Percentiles rank a stretch among this genome's conserved stretches.
Evolutionary conservation across 768 basidiomycete genomes (phyloP).

Genomic region (Mycena rosella): DNA sequence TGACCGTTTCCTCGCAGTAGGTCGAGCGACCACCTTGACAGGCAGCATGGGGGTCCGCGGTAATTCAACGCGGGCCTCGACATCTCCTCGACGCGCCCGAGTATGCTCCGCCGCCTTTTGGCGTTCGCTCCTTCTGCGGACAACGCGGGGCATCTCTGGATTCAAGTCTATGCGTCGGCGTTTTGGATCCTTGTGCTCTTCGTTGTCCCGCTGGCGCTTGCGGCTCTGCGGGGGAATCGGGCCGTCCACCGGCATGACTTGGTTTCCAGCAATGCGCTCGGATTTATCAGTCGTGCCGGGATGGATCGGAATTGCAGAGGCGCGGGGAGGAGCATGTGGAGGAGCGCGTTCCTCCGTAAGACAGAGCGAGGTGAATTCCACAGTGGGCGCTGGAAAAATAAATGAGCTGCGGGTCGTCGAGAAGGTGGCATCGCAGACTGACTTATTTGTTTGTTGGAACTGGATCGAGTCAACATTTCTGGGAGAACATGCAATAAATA

Average conservation of each 20-base stretch:
- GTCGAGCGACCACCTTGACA: not conserved
- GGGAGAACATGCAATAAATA: not conserved
- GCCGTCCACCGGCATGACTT: no score
- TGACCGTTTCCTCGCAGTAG: not conserved
- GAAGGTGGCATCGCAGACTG: not conserved
- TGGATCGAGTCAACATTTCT: not conserved
- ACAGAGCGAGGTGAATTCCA: slow-evolving; percentile 14
- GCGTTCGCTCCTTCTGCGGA: not conserved
- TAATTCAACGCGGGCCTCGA: not conserved
- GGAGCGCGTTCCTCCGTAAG: not conserved
- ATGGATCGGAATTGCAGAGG: not conserved
- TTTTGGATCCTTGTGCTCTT: not conserved
- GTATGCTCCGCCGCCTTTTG: no score
- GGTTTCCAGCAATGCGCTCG: no score
- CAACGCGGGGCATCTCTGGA: not conserved
- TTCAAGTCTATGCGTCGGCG: slow-evolving; percentile 1
- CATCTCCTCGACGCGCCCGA: not conserved
- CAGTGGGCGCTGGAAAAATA: slow-evolving; percentile 13
- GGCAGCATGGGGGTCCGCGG: not conserved
- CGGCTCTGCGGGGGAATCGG: not conserved
- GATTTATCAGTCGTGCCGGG: not conserved
- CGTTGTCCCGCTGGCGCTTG: slow-evolving; percentile 19
- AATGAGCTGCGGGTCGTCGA: not conserved
- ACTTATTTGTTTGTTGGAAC: slow-evolving; percentile 4
- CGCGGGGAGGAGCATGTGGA: not conserved